Percentiles rank a stretch among this genome's conserved stretches.
phyloP scores from a whole-genome alignment of 768 basidiomycete genomes.

The Tulasnella sp. region DNA sequence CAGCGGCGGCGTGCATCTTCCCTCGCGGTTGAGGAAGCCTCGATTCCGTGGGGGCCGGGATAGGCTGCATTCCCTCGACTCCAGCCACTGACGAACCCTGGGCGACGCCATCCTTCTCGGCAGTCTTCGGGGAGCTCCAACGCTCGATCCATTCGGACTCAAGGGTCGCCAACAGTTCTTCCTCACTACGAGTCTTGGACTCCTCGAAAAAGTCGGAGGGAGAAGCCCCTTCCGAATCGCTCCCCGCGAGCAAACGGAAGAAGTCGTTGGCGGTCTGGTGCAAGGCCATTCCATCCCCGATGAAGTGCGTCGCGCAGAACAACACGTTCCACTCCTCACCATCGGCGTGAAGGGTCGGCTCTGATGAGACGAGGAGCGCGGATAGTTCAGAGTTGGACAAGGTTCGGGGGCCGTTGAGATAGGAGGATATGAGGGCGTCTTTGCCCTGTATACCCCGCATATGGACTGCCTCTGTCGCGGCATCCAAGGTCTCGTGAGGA shows the following conservation, averaged over 20 bases:
- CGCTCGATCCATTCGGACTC: constrained; percentile 24
- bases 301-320: constrained; percentile 67
- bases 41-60: constrained; percentile 44
- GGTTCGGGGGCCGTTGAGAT: constrained; percentile 68
- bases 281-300: constrained; percentile 82
- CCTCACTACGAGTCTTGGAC: constrained; percentile 12
- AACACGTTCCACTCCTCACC: constrained; percentile 46
- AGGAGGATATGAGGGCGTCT: constrained; percentile 44
- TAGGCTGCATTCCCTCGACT: constrained; percentile 19
- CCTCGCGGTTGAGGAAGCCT: constrained; percentile 33
- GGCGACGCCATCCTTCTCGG: constrained; percentile 24
- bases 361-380: constrained; percentile 38
- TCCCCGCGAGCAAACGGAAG: constrained; percentile 47
- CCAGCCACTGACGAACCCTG: neutral
- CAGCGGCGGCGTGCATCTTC: constrained; percentile 37
- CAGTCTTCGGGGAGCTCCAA: constrained; percentile 28
- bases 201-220: constrained; percentile 17
- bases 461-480: constrained; percentile 41
- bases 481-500: constrained; percentile 35
- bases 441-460: constrained; percentile 28
- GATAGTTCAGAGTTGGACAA: constrained; percentile 58
- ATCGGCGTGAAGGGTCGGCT: constrained; percentile 23
- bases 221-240: constrained; percentile 5
- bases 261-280: constrained; percentile 76
- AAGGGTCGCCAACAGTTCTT: constrained; percentile 15